Evolutionary conservation across 805 yeast genomes (phyloP).

Genomic region (Hanseniaspora pseudoguilliermondii): DNA sequence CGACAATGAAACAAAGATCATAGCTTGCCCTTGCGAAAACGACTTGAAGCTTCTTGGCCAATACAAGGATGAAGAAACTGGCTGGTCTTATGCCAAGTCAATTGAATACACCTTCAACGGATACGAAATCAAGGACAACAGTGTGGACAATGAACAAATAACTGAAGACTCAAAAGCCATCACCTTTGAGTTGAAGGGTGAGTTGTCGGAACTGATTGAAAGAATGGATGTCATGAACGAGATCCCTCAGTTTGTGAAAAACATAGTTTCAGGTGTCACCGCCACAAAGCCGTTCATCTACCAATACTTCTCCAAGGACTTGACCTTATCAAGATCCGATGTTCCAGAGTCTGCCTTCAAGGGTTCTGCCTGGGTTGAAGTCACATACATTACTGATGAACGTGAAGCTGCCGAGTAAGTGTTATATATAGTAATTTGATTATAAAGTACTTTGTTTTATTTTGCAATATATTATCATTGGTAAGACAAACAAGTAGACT

Average conservation of each 20-base stretch:
- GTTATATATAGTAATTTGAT: background rate
- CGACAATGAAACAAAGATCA: constrained; percentile 31
- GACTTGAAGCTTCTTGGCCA: constrained; percentile 45
- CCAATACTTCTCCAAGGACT: constrained; percentile 59
- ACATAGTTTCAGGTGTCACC: constrained; percentile 83
- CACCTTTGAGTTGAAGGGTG: constrained; percentile 45
- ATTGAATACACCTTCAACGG: constrained; percentile 44
- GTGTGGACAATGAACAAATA: constrained; percentile 24
- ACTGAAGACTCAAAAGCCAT: constrained; percentile 24
- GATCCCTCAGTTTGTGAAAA: constrained; percentile 86
- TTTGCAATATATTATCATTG: too few relatives aligned
- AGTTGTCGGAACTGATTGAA: constrained; percentile 53
- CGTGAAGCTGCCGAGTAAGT: background rate
- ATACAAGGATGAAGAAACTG: constrained; percentile 55
- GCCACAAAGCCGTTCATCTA: constrained; percentile 96
- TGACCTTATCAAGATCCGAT: constrained; percentile 19
- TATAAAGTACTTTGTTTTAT: too few relatives aligned
- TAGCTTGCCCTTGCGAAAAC: constrained; percentile 56
- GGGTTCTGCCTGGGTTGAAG: constrained; percentile 13
- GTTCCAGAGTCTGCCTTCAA: constrained; percentile 11
- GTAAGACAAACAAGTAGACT: too few relatives aligned
- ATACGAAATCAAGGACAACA: constrained; percentile 34
- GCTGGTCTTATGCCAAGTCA: constrained; percentile 77
- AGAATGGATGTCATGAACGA: constrained; percentile 97
- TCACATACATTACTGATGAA: constrained; percentile 13